Base-by-base conservation (phyloP, 148 eudicot species). In the Chenopodium suecicum region DNA sequence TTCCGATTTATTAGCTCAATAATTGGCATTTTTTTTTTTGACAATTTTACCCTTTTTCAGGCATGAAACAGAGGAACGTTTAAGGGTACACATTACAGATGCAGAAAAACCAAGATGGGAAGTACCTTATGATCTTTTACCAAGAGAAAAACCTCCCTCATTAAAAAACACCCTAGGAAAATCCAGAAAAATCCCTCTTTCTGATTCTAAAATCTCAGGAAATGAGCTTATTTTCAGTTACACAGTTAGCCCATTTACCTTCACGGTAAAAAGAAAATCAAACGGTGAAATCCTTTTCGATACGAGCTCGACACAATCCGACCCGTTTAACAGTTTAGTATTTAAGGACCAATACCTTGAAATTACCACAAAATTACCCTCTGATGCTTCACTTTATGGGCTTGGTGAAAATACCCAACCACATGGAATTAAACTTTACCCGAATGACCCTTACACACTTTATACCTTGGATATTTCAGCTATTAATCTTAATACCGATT, bases 341-440 rank as follows among this genome's bases (percentile, higher is more conserved):
- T 95, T 95, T 62, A 95, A 95, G 63, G 97, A 95, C 58, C 98
- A 95, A 69, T 95, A 95, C 74, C 84, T 95, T 75, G 98, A 95
- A 79, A 85, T 95, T 6, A 89, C 94, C 41, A 93, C 98, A 1
- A 86, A 81, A 50, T 83, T 95, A 83, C 98, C 98, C 4, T 81
- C 84, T 37, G 89, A 89, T 70, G 98, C 98, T 0, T 92, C 98
- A 0, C 81, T 95, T 1, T 95, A 93, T 69, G 98, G 98, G 0
- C 85, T 95, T 34, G 98, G 98, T 2, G 98, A 95, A 76, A 95
- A 93, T 81, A 87, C 98, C 1, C 98, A 95, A 52, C 92, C 94
- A 0, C 96, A 93, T 65, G 98, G 98, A 52, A 95, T 95, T 72
- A 93, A 93, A 71, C 34, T 95, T 4, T 68, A 88, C 48, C 98